These are phyloP conservation scores for Camellia granthamiana DNA, from an alignment of 148 eudicot species.

Conservation along the genomic window DNA sequence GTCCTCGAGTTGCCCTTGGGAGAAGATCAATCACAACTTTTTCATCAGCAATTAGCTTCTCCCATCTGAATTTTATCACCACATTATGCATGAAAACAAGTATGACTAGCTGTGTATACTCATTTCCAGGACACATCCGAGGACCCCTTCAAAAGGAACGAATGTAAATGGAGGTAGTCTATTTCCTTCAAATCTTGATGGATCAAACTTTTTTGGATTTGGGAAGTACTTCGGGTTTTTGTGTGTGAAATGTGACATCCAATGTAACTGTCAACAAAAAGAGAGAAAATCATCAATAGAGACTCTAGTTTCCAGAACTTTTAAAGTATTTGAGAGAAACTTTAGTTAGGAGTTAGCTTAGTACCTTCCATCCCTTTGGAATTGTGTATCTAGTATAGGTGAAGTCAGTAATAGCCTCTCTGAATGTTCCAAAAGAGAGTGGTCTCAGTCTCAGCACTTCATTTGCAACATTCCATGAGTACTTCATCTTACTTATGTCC, in stretches of 20 bases:
- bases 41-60: constrained; percentile 21
- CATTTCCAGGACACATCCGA: constrained; percentile 28
- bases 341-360: neutral
- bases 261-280: constrained; percentile 16
- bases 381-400: constrained; percentile 17
- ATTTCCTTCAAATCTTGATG: constrained; percentile 28
- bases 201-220: constrained; percentile 25
- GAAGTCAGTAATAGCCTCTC: constrained; percentile 24
- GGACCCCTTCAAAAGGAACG: constrained; percentile 31
- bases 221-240: constrained; percentile 23
- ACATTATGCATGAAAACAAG: constrained; percentile 25
- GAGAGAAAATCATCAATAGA: neutral
- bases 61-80: constrained; percentile 25
- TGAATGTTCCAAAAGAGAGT: constrained; percentile 18
- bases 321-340: too few relatives aligned
- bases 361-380: constrained; percentile 28
- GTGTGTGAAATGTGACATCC: constrained; percentile 21
- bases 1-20: constrained; percentile 22
- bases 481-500: constrained; percentile 27
- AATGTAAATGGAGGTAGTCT: constrained; percentile 24
- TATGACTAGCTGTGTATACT: constrained; percentile 19
- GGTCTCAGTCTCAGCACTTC: constrained; percentile 26
- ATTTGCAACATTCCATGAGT: constrained; percentile 24
- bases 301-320: neutral
- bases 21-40: constrained; percentile 16